These are phyloP conservation scores for Phytophthora sp. DNA, from an alignment of 352 stramenopile genomes.

Conservation along the genomic window DNA sequence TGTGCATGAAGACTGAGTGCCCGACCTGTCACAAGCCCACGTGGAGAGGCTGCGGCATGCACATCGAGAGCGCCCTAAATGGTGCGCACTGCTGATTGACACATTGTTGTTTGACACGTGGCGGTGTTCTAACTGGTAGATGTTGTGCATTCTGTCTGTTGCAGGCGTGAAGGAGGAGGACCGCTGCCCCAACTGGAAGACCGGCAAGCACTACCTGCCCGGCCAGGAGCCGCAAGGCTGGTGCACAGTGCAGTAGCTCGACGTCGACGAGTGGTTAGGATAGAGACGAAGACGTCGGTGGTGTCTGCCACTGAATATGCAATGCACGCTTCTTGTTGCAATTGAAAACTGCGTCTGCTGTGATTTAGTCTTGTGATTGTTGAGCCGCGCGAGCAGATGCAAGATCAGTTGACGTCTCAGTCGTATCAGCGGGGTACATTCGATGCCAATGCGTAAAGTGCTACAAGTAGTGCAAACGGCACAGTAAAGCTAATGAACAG, in stretches of 20 bases:
- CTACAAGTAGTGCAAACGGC: too few relatives aligned
- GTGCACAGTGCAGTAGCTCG: slow-evolving; percentile 31
- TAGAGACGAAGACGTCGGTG: slow-evolving; percentile 13
- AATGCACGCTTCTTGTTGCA: too few relatives aligned
- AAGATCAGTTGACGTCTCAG: too few relatives aligned
- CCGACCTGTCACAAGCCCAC: slow-evolving; percentile 63
- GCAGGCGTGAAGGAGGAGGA: slow-evolving; percentile 48
- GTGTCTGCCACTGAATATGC: not conserved
- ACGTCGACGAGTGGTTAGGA: slow-evolving; percentile 10
- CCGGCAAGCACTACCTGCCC: slow-evolving; percentile 49
- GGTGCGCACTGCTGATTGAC: slow-evolving; percentile 15
- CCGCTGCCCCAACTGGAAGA: slow-evolving; percentile 62
- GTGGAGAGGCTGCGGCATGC: slow-evolving; percentile 64
- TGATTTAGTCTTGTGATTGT: not conserved
- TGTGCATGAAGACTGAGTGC: slow-evolving; percentile 73
- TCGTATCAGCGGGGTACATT: too few relatives aligned
- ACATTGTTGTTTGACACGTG: not conserved
- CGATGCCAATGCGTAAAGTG: too few relatives aligned
- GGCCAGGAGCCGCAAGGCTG: slow-evolving; percentile 27
- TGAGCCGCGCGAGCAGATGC: too few relatives aligned
- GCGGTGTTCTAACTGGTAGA: not conserved
- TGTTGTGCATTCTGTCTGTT: not conserved
- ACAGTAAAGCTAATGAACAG: too few relatives aligned
- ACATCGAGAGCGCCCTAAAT: slow-evolving; percentile 59
- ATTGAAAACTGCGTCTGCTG: too few relatives aligned